Evolutionary conservation across 2,329 filamentous ascomycete genomes (phyloP), one percentile per base, ranked within the genome.

Genomic region (Pseudogymnoascus sp.): DNA sequence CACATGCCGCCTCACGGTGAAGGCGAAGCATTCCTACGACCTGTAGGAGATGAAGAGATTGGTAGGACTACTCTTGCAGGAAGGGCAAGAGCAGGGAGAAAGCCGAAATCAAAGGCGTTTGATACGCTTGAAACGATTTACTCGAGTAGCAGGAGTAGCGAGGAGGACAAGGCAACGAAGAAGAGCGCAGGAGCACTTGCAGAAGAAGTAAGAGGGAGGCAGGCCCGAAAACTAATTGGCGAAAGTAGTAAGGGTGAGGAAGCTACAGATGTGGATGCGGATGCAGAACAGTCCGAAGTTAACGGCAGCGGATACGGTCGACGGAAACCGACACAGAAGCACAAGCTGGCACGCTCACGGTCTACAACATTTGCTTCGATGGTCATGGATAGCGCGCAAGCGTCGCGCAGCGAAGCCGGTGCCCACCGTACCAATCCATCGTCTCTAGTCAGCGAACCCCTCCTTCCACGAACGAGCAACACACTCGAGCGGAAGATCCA

Each of bases 91-190:
- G 70, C 68, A 63, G 68, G 67, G 10, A 67, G 70, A 64, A 65
- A 70, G 63, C 63, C 68, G 8, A 73, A 70, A 47, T 73, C 71
- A 36, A 68, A 64, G 6, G 85, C 85, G 4, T 83, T 87, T 72
- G 83, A 84, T 2, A 87, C 84, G 0, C 73, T 87, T 3, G 84
- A 88, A 69, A 87, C 85, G 0, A 87, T 87, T 69, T 87, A 87
- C 78, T 87, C 83, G 23, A 85, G 83, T 0, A 87, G 84, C 65
- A 80, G 84, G 26, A 87, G 84, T 1, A 87, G 84, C 0, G 83
- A 86, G 23, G 85, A 87, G 67, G 84, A 86, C 44, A 82, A 79
- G 68, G 76, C 79, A 68, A 86, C 84, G 73, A 85, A 82, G 70
- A 74, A 74, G 62, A 78, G 83, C 0, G 84, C 84, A 0, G 77